Evolutionary conservation across 2,329 filamentous ascomycete genomes (phyloP).

Genomic region (Niveomyces coronatus): DNA sequence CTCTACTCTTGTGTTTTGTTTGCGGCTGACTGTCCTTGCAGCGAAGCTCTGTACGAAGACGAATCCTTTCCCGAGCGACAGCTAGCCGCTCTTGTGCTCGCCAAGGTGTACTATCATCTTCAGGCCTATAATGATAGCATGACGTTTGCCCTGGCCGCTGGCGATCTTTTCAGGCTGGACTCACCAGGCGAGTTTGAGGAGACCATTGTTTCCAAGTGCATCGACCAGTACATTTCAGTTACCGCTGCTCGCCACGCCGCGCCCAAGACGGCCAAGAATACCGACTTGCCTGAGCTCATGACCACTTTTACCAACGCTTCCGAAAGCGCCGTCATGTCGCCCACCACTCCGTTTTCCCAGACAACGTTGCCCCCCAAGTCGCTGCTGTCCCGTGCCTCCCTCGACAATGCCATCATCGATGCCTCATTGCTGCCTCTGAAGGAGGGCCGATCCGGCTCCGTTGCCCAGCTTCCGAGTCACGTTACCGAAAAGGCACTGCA

Average conservation of each 20-base stretch:
- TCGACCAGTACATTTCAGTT: slow-evolving; percentile 92
- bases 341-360: slow-evolving; percentile 91
- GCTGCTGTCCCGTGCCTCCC: slow-evolving; percentile 73
- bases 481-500: slow-evolving; percentile 73
- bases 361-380: slow-evolving; percentile 90
- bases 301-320: slow-evolving; percentile 65
- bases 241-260: slow-evolving; percentile 41
- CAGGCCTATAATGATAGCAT: slow-evolving; percentile 99
- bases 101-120: slow-evolving; percentile 98
- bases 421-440: slow-evolving; percentile 46
- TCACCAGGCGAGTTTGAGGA: slow-evolving; percentile 92
- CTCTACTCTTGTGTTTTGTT: slow-evolving; percentile 11
- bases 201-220: slow-evolving; percentile 96
- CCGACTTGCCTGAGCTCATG: slow-evolving; percentile 57
- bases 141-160: slow-evolving; percentile 91
- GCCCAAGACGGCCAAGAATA: slow-evolving; percentile 31
- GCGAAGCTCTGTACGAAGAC: slow-evolving; percentile 96
- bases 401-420: slow-evolving; percentile 53
- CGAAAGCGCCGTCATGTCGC: slow-evolving; percentile 67
- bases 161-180: slow-evolving; percentile 90
- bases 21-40: no score
- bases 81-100: slow-evolving; percentile 84
- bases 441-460: slow-evolving; percentile 43
- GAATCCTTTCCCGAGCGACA: slow-evolving; percentile 88
- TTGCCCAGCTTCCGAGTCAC: slow-evolving; percentile 57